Evolutionary conservation across 1,139 yeast species (phyloP), one percentile per base, ranked within the genome.

Genomic region (Geotrichum fermentans): DNA sequence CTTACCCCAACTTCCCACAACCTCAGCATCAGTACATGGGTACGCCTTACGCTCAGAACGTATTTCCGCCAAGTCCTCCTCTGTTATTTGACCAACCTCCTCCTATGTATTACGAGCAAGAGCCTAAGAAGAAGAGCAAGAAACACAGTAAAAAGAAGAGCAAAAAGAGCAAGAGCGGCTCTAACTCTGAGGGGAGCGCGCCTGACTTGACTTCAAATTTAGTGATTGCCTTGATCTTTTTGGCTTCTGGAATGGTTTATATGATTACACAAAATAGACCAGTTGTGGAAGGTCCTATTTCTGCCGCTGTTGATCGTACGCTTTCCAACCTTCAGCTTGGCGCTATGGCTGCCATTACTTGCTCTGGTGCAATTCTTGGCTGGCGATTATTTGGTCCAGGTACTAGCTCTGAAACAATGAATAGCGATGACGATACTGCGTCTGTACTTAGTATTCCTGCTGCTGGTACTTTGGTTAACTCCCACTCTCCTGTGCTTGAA

Each of bases 251-350:
- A 3, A 14, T 43, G 13, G 36, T 37, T 11, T 37, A 16, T 32
- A 34, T 47, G 43, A 10, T 43, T 6, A 20, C 47, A 28, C 20
- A 41, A 22, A 38, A 16, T 24, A 30, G 51, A 16, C 51, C 47
- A 4, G 33, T n/a, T 11, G 43, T 39, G 10, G 43, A 39, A 8
- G 51, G 51, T 4, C 51, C 51, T 13, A 43, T 47, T 24, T 37
- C 47, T 11, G 47, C 41, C 7, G 42, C 34, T n/a, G 22, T 47
- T 18, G 39, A 47, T 38, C 42, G 29, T 26, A 28, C 40, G 11
- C 30, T 47, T 2, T 20, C 36, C 21, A 47, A 47, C 39, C 14
- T 47, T 8, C 51, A 47, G 40, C 29, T 43, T 13, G 28, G 45
- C n/a, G 35, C 51, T n/a, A 14, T 38, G 11, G 17, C 38, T 30